phyloP scores from a whole-genome alignment of 805 yeast genomes.

The Hanseniaspora lachancei region DNA sequence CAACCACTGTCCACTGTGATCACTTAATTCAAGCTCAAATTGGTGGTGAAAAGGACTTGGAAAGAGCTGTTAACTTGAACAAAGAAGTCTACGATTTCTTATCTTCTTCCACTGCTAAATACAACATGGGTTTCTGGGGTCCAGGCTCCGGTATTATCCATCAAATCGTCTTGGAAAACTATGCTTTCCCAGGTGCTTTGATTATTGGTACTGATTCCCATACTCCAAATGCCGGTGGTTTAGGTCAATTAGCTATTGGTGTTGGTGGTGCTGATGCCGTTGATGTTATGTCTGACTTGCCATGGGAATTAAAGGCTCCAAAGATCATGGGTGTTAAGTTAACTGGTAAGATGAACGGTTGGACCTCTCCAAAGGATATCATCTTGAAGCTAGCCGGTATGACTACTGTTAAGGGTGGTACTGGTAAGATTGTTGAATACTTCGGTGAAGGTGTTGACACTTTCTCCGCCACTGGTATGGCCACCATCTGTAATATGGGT shows the following conservation, averaged over 20 bases:
- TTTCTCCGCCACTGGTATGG: conserved; percentile 97
- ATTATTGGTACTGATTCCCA: conserved; percentile 95
- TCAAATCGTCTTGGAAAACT: conserved; percentile 91
- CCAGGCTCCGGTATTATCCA: conserved; percentile 98
- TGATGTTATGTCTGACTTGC: conserved; percentile 83
- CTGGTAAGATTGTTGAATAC: conserved; percentile 92
- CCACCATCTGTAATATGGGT: conserved; percentile 98
- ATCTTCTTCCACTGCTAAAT: conserved; percentile 80
- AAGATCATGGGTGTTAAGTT: conserved; percentile 88
- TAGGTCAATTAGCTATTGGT: conserved; percentile 95
- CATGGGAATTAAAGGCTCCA: conserved; percentile 98
- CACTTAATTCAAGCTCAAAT: conserved; percentile 92
- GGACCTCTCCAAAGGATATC: conserved; percentile 96
- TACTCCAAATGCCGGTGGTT: conserved; percentile 97
- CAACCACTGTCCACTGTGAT: conserved; percentile 94
- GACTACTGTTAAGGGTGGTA: conserved; percentile 95
- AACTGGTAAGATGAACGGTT: conserved; percentile 81
- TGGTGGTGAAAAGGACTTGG: conserved; percentile 77
- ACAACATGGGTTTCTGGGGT: conserved; percentile 97
- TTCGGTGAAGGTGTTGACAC: conserved; percentile 90
- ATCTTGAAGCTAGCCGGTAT: conserved; percentile 87
- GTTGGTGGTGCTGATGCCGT: conserved; percentile 99
- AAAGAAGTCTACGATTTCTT: conserved; percentile 90
- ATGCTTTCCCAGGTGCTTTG: conserved; percentile 93
- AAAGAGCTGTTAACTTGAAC: conserved; percentile 75